phyloP scores from a whole-genome alignment of 768 basidiomycete species.

The Xerocomus spinulosus region DNA sequence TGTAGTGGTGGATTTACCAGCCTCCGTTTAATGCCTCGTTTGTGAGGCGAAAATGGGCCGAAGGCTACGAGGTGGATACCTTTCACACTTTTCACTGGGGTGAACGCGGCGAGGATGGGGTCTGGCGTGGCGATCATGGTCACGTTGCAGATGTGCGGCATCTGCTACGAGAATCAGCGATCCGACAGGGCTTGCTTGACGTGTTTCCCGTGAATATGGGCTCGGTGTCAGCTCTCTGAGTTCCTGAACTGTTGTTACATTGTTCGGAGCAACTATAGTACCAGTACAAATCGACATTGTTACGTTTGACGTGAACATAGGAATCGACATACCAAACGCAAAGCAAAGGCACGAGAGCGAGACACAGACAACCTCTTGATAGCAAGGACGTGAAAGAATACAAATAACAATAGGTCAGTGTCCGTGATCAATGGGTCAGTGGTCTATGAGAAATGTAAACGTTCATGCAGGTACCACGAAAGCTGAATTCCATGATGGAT shows the following conservation, averaged over 20 bases:
- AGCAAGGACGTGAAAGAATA: neutral
- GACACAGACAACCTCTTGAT: neutral
- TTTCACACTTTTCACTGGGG: constrained; percentile 52
- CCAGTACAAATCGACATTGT: neutral
- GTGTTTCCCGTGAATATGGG: constrained; percentile 16
- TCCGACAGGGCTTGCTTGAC: constrained; percentile 32
- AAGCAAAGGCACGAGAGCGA: neutral
- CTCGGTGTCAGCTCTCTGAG: neutral
- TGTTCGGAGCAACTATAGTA: neutral
- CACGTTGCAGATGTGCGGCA: constrained; percentile 36
- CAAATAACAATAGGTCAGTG: constrained; percentile 8
- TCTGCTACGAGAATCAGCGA: constrained; percentile 37
- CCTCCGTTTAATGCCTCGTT: constrained; percentile 45
- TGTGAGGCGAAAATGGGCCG: constrained; percentile 43
- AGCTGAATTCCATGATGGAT: constrained; percentile 19
- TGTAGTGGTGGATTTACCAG: constrained; percentile 45
- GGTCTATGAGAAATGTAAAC: constrained; percentile 25
- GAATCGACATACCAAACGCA: neutral
- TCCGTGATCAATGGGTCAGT: neutral
- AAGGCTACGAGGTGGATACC: constrained; percentile 47
- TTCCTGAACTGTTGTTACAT: neutral
- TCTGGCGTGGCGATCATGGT: constrained; percentile 33
- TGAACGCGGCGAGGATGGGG: constrained; percentile 31
- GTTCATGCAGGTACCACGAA: constrained; percentile 23
- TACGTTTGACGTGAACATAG: neutral